Conservation (phyloP, 2,329 filamentous ascomycete species). For the Epichloe coenophiala region DNA sequence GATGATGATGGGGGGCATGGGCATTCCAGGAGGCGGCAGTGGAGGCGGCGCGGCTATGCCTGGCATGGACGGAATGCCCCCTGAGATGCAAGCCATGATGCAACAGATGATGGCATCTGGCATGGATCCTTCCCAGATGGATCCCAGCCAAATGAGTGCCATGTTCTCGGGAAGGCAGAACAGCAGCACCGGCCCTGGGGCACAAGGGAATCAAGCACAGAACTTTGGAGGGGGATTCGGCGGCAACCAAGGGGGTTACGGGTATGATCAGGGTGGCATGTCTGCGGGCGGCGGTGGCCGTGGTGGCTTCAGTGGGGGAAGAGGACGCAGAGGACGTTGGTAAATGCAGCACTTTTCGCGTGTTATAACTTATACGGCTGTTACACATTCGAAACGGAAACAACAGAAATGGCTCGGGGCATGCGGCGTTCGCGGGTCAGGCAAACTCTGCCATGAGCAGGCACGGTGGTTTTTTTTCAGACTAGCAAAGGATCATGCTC, state of each 20-base stretch:
- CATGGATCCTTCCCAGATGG: conserved; percentile 55
- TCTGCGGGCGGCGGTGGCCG: conserved; percentile 23
- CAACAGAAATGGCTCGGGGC: not conserved
- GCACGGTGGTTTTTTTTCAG: not conserved
- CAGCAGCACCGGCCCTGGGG: conserved; percentile 26
- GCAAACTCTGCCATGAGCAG: not conserved
- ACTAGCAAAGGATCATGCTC: not conserved
- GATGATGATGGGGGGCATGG: conserved; percentile 50
- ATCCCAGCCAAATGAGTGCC: conserved; percentile 40
- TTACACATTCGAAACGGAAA: not conserved
- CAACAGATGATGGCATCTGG: conserved; percentile 55
- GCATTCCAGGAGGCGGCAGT: conserved; percentile 26
- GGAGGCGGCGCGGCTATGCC: conserved; percentile 28
- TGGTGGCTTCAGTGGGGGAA: conserved; percentile 17
- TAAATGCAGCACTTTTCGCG: conserved; percentile 1
- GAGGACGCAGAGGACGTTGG: conserved; percentile 19
- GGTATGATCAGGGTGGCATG: conserved; percentile 33
- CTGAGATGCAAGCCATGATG: conserved; percentile 57
- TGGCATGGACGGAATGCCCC: conserved; percentile 49
- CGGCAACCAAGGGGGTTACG: conserved; percentile 38
- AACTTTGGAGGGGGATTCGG: conserved; percentile 41
- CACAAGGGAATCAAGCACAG: conserved; percentile 36
- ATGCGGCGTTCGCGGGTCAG: conserved; percentile 2
- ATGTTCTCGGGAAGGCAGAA: conserved; percentile 49
- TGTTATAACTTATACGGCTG: not conserved